A percentile compares a stretch with the other conserved stretches of the same genome.
phyloP scores from a whole-genome alignment of 805 yeast genomes.

The Kluyveromyces wickerhamii region DNA sequence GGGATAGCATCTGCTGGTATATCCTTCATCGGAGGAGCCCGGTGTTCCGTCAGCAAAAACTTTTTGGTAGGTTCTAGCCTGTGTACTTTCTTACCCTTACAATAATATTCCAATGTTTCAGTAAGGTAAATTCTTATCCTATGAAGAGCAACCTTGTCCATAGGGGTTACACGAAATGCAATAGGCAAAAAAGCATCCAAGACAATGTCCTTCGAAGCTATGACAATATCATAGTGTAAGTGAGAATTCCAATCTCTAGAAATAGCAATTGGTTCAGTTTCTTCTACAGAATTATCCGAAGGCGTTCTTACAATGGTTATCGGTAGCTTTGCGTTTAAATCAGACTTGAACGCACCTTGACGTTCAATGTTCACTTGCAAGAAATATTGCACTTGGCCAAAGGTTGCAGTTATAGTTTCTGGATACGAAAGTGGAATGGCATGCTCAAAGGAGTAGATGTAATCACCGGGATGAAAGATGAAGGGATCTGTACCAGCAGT shows the following conservation, averaged over 20 bases:
- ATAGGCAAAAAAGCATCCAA: slow-evolving; percentile 79
- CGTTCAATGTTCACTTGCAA: slow-evolving; percentile 68
- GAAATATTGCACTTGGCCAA: slow-evolving; percentile 69
- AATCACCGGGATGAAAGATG: slow-evolving; percentile 78
- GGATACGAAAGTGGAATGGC: slow-evolving; percentile 77
- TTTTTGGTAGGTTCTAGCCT: slow-evolving; percentile 86
- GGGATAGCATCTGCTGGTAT: slow-evolving; percentile 28
- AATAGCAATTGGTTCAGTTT: slow-evolving; percentile 87
- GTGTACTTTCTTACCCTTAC: slow-evolving; percentile 80
- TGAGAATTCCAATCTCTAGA: slow-evolving; percentile 92
- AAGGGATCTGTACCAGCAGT: slow-evolving; percentile 26
- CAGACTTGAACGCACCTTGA: slow-evolving; percentile 78
- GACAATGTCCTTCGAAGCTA: slow-evolving; percentile 83
- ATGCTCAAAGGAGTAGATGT: slow-evolving; percentile 86
- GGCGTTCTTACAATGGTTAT: slow-evolving; percentile 68
- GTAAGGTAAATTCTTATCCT: slow-evolving; percentile 79
- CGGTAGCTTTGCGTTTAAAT: slow-evolving; percentile 54
- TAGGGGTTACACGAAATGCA: slow-evolving; percentile 73
- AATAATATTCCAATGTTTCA: slow-evolving; percentile 85
- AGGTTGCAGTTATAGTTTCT: slow-evolving; percentile 68
- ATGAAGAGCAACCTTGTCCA: slow-evolving; percentile 80
- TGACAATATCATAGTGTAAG: slow-evolving; percentile 78
- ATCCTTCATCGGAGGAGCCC: slow-evolving; percentile 42
- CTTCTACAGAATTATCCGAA: slow-evolving; percentile 71
- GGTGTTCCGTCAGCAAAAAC: slow-evolving; percentile 71